A percentile compares a stretch with the other conserved stretches of the same genome.
These are phyloP conservation scores for Fusarium falciforme DNA, from an alignment of 2,329 filamentous ascomycete species.

Conservation along the genomic window DNA sequence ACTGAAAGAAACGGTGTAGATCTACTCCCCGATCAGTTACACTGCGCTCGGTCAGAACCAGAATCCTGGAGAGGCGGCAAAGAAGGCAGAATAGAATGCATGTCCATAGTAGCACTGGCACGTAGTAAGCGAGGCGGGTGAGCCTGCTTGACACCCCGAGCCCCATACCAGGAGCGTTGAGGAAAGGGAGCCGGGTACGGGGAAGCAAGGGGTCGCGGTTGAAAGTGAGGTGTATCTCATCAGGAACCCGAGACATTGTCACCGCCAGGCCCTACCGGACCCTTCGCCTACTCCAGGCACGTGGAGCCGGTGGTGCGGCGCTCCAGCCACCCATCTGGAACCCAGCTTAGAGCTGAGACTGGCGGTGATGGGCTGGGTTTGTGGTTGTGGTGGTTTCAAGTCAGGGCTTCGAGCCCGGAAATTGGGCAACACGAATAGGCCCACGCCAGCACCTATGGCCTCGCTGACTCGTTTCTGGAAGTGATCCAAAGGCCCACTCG, in stretches of 20 bases:
- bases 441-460: conserved; percentile 22
- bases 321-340: conserved; percentile 38
- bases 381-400: conserved; percentile 39
- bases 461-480: conserved; percentile 40
- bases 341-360: conserved; percentile 38
- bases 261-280: conserved; percentile 39
- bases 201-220: conserved; percentile 18
- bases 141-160: conserved; percentile 16
- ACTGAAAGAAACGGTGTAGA: conserved; percentile 16
- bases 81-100: conserved; percentile 18
- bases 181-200: conserved; percentile 18
- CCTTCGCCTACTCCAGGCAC: conserved; percentile 37
- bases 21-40: conserved; percentile 16
- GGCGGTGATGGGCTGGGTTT: conserved; percentile 38
- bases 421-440: conserved; percentile 34
- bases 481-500: conserved; percentile 36
- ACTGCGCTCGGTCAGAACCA: neutral
- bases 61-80: conserved; percentile 10
- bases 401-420: conserved; percentile 32
- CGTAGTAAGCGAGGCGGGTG: neutral
- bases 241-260: conserved; percentile 46
- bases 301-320: conserved; percentile 36
- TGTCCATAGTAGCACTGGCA: conserved; percentile 12
- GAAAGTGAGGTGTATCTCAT: conserved; percentile 29
- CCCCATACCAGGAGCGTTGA: conserved; percentile 32